phyloP scores from a whole-genome alignment of 495 filamentous ascomycete species.

The Letharia columbiana region DNA sequence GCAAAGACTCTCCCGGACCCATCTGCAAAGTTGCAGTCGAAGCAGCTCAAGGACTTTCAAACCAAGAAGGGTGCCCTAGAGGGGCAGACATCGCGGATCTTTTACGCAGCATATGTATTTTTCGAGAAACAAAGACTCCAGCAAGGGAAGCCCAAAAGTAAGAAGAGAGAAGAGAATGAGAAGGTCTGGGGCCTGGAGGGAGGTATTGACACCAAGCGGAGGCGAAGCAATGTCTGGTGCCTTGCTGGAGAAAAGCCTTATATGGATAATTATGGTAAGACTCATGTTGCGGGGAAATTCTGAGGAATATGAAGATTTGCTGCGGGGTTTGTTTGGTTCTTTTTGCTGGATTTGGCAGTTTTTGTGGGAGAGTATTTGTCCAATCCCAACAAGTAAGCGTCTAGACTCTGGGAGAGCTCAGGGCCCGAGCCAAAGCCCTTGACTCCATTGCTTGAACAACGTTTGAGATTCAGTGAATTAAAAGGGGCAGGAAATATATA shows the following conservation, averaged over 20 bases:
- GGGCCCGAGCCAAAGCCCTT: too few species aligned
- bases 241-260: background rate
- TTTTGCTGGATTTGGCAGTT: too few species aligned
- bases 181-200: constrained; percentile 27
- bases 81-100: constrained; percentile 38
- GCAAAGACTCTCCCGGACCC: constrained; percentile 28
- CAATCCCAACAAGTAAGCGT: too few species aligned
- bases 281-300: background rate
- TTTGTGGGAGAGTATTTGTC: too few species aligned
- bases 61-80: constrained; percentile 37
- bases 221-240: background rate
- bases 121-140: constrained; percentile 51
- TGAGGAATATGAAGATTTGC: background rate
- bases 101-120: constrained; percentile 46
- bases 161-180: constrained; percentile 44
- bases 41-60: constrained; percentile 39
- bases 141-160: constrained; percentile 44
- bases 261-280: background rate
- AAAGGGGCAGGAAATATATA: too few species aligned
- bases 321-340: background rate
- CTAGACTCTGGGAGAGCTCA: too few species aligned
- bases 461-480: too few species aligned
- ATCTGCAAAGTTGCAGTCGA: constrained; percentile 28
- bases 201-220: background rate
- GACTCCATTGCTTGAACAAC: too few species aligned